Base-by-base conservation (phyloP, 2,329 filamentous ascomycete species). In the Stemphylium beticola region DNA sequence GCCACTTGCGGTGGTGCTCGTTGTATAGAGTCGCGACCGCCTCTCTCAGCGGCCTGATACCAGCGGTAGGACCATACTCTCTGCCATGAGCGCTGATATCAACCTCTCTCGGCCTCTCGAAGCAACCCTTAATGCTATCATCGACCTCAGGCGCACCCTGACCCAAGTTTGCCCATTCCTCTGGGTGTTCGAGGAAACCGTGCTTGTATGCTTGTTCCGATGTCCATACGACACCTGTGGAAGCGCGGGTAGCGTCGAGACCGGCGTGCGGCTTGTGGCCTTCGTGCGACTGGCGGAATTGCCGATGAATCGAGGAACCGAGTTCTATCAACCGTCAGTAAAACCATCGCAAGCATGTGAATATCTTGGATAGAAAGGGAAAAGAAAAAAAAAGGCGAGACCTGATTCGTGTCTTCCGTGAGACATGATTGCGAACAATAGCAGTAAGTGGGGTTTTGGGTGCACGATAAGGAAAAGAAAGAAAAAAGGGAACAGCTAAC, bases 101-200 rank as follows among this genome's bases (percentile, higher is more conserved):
- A 66, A 97, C 91, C 38, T 82, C 84, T 45, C 85, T 85, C 6
- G 93, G 93, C 14, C 93, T 86, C 67, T 88, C 83, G 74, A 97
- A 97, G 78, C 90, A 95, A 53, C 93, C 92, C 68, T 88, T 85
- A 68, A 97, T 97, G 61, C 95, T 92, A 64, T 96, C 91, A 67
- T 96, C 93, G 58, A 96, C 93, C 76, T 97, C 92, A 38, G 93
- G 93, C 14, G 93, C 93, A 65, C 93, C 93, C 79, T 97, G 93
- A 29, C 93, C 93, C 48, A 98, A 82, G 74, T 98, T 98, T 55
- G 93, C 92, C 93, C 93, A 97, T 60, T 82, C 78, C 2, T 89
- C 83, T 10, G 92, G 93, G 64, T 93, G 83, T 4, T 97, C 93
- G 45, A 86, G 80, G 79, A 89, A 97, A 66, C 93, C 93, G 78